Evolutionary conservation across 352 stramenopile species (phyloP).

Genomic region (Peronospora destructor): DNA sequence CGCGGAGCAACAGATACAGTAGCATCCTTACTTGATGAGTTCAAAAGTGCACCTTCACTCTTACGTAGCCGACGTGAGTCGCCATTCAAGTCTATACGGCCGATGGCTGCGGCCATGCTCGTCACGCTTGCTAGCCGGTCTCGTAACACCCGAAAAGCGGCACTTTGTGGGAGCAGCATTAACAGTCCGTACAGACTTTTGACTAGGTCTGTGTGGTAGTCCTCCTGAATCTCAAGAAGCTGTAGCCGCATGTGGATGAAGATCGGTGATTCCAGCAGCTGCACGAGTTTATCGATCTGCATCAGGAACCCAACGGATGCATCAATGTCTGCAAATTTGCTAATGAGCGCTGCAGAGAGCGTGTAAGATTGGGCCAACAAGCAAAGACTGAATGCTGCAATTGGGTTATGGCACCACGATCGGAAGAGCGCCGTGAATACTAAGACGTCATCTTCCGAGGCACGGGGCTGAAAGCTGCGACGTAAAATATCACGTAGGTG

Average conservation of each 20-base stretch:
- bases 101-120: conserved; percentile 82
- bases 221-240: conserved; percentile 93
- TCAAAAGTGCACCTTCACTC: conserved; percentile 6
- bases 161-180: conserved; percentile 95
- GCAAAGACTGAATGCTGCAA: conserved; percentile 95
- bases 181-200: conserved; percentile 97
- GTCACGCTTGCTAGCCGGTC: conserved; percentile 81
- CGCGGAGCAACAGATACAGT: conserved; percentile 12
- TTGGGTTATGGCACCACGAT: conserved; percentile 97
- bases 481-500: conserved; percentile 74
- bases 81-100: conserved; percentile 55
- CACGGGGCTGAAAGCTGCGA: conserved; percentile 63
- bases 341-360: conserved; percentile 92
- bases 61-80: conserved; percentile 21
- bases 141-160: conserved; percentile 75
- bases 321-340: conserved; percentile 95
- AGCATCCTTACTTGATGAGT: conserved; percentile 17
- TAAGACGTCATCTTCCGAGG: conserved; percentile 66
- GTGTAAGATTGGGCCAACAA: conserved; percentile 97
- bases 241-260: conserved; percentile 98
- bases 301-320: conserved; percentile 98
- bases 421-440: conserved; percentile 82
- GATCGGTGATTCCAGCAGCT: conserved; percentile 98
- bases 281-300: conserved; percentile 99
- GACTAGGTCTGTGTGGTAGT: conserved; percentile 92